Conservation (phyloP, 768 basidiomycete genomes). For the Leccinum broughii region DNA sequence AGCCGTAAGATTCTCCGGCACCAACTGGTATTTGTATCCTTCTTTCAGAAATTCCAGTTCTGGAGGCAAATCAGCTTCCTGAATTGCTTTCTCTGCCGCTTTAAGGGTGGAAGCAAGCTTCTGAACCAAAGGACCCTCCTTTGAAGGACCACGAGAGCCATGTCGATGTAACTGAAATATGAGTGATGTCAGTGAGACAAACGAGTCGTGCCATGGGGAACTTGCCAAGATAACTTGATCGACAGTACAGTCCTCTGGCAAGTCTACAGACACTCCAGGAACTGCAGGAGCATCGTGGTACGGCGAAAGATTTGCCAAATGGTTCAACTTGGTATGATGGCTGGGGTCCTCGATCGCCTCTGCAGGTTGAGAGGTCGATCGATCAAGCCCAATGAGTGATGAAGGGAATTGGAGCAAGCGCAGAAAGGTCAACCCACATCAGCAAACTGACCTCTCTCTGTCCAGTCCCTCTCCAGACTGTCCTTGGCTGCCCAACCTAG, state of each 20-base stretch:
- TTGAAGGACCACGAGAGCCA: slow-evolving; percentile 39
- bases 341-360: neutral
- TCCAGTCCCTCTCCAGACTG: no score
- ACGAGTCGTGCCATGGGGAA: neutral
- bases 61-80: slow-evolving; percentile 32
- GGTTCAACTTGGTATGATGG: neutral
- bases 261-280: slow-evolving; percentile 26
- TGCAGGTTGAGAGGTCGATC: neutral
- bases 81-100: slow-evolving; percentile 22
- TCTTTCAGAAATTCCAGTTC: slow-evolving; percentile 38
- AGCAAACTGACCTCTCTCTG: no score
- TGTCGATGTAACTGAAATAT: slow-evolving; percentile 40
- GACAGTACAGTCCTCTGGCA: slow-evolving; percentile 43
- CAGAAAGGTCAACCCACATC: slow-evolving; percentile 6
- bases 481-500: no score
- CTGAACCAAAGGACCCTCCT: slow-evolving; percentile 29
- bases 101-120: slow-evolving; percentile 35
- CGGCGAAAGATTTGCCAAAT: slow-evolving; percentile 39
- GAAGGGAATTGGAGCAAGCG: slow-evolving; percentile 18
- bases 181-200: neutral
- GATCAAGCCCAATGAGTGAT: neutral
- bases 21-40: slow-evolving; percentile 36
- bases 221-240: slow-evolving; percentile 42
- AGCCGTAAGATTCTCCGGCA: slow-evolving; percentile 37
- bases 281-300: slow-evolving; percentile 36